phyloP scores from a whole-genome alignment of 2,329 filamentous ascomycete species.

The Phaeophleospora eucalypticola region DNA sequence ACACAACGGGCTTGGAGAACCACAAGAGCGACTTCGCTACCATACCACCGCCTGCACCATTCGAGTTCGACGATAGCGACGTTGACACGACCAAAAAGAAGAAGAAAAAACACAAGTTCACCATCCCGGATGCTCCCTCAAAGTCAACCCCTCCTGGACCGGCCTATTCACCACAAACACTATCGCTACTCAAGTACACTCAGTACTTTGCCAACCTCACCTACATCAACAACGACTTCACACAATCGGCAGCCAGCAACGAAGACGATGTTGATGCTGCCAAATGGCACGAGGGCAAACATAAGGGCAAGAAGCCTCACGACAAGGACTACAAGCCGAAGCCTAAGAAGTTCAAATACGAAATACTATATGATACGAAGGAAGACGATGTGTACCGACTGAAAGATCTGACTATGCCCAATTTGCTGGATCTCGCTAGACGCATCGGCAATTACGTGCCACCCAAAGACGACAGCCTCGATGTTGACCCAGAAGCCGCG shows the following conservation, averaged over 20 bases:
- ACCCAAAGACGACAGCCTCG: constrained; percentile 23
- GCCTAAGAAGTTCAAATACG: constrained; percentile 64
- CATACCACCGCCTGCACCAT: constrained; percentile 17
- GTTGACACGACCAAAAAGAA: constrained; percentile 45
- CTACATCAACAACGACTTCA: constrained; percentile 70
- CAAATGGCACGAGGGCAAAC: constrained; percentile 62
- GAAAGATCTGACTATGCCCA: constrained; percentile 78
- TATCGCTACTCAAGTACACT: constrained; percentile 74
- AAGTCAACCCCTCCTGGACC: constrained; percentile 73
- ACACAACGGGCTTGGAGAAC: constrained; percentile 69
- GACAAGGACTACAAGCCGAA: constrained; percentile 50
- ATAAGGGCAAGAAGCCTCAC: constrained; percentile 54
- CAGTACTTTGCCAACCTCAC: constrained; percentile 97
- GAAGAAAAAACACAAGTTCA: constrained; percentile 49
- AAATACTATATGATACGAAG: constrained; percentile 83
- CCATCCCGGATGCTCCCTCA: constrained; percentile 65
- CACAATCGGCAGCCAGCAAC: constrained; percentile 10
- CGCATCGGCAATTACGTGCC: constrained; percentile 61
- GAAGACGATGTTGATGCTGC: constrained; percentile 30
- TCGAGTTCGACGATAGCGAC: constrained; percentile 23
- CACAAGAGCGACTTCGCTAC: background rate
- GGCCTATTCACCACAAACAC: constrained; percentile 79
- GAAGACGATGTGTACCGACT: constrained; percentile 71
- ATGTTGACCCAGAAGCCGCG: constrained; percentile 28
- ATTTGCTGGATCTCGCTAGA: constrained; percentile 72